phyloP scores from a whole-genome alignment of 78 protist species.

The Tieghemostelium lacteum region DNA sequence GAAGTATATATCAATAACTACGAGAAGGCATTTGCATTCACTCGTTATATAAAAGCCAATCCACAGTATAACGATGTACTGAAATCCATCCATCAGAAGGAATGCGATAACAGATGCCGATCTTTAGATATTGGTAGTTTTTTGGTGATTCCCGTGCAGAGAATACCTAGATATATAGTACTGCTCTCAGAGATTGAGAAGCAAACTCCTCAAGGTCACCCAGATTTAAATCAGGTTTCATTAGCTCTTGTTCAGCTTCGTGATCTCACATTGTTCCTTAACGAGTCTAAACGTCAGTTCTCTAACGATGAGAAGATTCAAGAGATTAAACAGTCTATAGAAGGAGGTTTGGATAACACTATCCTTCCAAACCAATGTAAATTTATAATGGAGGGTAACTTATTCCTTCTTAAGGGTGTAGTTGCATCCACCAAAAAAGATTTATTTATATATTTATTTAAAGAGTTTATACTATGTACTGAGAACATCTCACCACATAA shows the following conservation, averaged over 20 bases:
- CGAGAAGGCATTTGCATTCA: conserved; percentile 64
- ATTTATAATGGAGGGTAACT: conserved; percentile 57
- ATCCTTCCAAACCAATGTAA: background rate
- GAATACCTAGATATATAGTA: conserved; percentile 59
- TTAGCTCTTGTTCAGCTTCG: conserved; percentile 49
- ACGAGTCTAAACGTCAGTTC: conserved; percentile 38
- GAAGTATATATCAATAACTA: conserved; percentile 64
- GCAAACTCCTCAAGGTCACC: conserved; percentile 25
- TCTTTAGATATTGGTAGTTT: conserved; percentile 62
- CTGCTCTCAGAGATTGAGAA: conserved; percentile 61
- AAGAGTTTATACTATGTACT: conserved; percentile 64
- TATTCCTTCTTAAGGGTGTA: conserved; percentile 46
- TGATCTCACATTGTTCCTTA: conserved; percentile 52
- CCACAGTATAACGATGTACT: conserved; percentile 8
- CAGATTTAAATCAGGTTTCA: conserved; percentile 18
- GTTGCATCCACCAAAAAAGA: conserved; percentile 79
- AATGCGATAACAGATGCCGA: conserved; percentile 19
- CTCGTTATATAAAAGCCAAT: conserved; percentile 30
- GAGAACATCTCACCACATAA: background rate
- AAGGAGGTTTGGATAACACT: conserved; percentile 3
- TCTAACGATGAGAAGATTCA: conserved; percentile 26
- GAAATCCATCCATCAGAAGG: conserved; percentile 26
- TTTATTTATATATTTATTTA: conserved; percentile 55
- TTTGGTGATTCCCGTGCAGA: conserved; percentile 45
- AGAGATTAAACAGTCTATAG: conserved; percentile 12